Evolutionary conservation across 352 stramenopile species (phyloP), one percentile per base, ranked within the genome.

Genomic region (Phytophthora gonapodyides): DNA sequence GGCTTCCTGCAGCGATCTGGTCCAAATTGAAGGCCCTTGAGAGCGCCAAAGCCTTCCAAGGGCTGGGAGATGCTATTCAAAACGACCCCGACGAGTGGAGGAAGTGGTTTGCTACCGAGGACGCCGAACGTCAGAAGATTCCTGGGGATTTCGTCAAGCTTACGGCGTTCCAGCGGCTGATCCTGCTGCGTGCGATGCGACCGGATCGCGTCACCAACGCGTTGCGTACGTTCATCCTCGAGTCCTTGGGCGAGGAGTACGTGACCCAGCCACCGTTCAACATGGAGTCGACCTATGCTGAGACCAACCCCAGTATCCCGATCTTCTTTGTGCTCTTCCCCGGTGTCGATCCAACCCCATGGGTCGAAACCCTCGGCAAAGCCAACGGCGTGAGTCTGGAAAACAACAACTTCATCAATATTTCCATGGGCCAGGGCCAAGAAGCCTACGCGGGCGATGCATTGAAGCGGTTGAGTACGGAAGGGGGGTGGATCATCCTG

Each of bases 271-370:
- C 88, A 27, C 82, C 89, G 12, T 98, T 98, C 59, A 88, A 98
- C 67, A 94, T 97, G 73, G 80, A 97, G 8, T 73, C 75, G 30
- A 98, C 94, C 6, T 98, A 97, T 63, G 73, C 78, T 7, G 95
- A 98, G 69, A 98, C 93, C 10, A 97, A 76, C 13, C 82, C 89
- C 9, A 83, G 88, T 17, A 98, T 97, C 49, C 95, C 96, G 1
- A 95, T 98, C 42, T 98, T 98, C 68, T 98, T 98, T 49, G 94
- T 98, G 52, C 72, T 98, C 9, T 98, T 98, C 63, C 91, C 94
- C 10, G 95, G 94, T 54, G 93, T 98, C 8, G 95, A 98, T 57
- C 93, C 95, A 4, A 98, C 94, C 9, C 91, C 91, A 41, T 98
- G 92, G 94, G 94, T 98, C 17, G 94, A 98, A 58, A 91, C 89